Percentiles rank a stretch among this genome's conserved stretches.
Conservation (phyloP, 73 alveolate genomes). For the Paramecium primaurelia region DNA sequence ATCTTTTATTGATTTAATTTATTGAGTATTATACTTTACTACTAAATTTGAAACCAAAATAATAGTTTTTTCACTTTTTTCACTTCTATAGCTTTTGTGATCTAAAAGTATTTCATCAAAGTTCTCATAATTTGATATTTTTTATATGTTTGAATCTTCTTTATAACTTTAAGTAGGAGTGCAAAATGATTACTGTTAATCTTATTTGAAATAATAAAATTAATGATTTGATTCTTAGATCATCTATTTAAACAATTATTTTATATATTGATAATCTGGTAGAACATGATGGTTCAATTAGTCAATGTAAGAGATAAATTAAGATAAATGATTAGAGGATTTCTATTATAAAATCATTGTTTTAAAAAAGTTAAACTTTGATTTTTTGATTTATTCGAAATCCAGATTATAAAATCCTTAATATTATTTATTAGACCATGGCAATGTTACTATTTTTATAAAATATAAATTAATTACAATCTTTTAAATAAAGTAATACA, state of each 20-base stretch:
- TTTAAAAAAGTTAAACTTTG: not conserved
- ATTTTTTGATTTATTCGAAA: not conserved
- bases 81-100: not conserved
- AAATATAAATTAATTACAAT: not conserved
- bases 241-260: not conserved
- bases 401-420: not conserved
- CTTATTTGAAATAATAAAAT: not conserved
- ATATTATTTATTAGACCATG: not conserved
- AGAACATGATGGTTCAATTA: not conserved
- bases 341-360: not conserved
- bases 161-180: not conserved
- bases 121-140: not conserved
- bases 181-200: not conserved
- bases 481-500: not conserved
- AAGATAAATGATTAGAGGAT: not conserved
- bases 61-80: not conserved
- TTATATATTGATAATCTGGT: not conserved
- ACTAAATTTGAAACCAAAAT: not conserved
- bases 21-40: not conserved
- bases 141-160: not conserved
- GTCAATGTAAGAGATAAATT: not conserved
- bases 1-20: not conserved
- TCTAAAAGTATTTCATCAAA: not conserved
- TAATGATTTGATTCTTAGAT: not conserved
- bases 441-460: not conserved